phyloP scores from a whole-genome alignment of 2,329 filamentous ascomycete genomes.

The Fusarium bulbicola region DNA sequence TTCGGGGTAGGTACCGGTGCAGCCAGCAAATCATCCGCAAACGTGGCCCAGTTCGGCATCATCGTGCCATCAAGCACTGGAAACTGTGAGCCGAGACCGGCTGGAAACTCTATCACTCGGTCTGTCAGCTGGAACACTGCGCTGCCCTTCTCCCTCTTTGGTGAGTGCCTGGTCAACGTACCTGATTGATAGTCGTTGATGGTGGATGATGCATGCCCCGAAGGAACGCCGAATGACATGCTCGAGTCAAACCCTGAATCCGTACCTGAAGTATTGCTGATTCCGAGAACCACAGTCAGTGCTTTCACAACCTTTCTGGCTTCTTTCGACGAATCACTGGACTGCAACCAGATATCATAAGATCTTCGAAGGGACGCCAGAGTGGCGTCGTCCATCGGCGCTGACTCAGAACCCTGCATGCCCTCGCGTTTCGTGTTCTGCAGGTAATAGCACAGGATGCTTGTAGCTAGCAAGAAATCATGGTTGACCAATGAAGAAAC shows the following conservation, averaged over 20 bases:
- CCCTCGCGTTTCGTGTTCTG: neutral
- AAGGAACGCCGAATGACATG: neutral
- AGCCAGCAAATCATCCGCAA: neutral
- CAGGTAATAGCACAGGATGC: neutral
- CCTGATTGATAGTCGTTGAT: neutral
- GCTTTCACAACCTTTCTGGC: slow-evolving; percentile 4
- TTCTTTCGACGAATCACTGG: neutral
- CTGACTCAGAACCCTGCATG: neutral
- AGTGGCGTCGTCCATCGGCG: neutral
- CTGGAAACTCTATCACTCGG: neutral
- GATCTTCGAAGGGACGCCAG: neutral
- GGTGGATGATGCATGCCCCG: neutral
- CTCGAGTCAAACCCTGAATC: neutral
- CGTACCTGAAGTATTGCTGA: accelerated
- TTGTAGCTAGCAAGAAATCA: neutral
- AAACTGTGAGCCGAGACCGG: neutral
- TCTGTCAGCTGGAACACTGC: neutral
- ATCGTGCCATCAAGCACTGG: neutral
- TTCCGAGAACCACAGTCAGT: neutral
- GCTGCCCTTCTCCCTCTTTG: too few relatives aligned
- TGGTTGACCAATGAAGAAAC: slow-evolving; percentile 4
- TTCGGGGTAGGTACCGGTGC: neutral
- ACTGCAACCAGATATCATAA: slow-evolving; percentile 6
- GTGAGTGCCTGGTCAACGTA: neutral
- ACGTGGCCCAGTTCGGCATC: slow-evolving; percentile 3